Base-by-base conservation (phyloP, 2,329 filamentous ascomycete genomes). In the Tothia fuscella region DNA sequence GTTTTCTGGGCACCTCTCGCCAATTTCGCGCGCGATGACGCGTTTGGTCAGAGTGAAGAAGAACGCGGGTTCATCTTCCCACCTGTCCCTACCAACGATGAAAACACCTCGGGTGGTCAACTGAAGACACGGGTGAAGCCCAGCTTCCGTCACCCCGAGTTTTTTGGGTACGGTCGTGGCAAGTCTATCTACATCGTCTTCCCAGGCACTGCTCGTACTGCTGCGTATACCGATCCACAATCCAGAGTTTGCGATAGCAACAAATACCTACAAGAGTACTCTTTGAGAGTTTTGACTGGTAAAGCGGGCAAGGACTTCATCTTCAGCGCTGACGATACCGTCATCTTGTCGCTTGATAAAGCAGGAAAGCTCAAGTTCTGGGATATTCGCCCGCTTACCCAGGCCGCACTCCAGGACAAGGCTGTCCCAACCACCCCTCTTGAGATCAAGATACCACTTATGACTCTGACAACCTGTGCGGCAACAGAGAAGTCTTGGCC, bases 221-320 rank as follows among this genome's bases (percentile, higher is more conserved):
- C 62, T 7, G 59, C 57, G 34, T 78, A 76, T 50, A 53, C 70
- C 39, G 66, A 71, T 37, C 60, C 62, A 10, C 61, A 64, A 32
- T 69, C 70, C 46, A 70, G 72, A 36, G 67, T 68, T 29, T 86
- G 94, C 47, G 83, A 95, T 56, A 91, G 84, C 0, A 87, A 94
- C 57, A 82, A 78, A 55, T 86, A 93, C 48, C 76, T 91, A 50
- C 80, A 80, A 56, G 82, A 95, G 56, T 88, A 84, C 55, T 83
- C 83, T 37, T 68, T 96, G 49, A 93, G 88, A 63, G 94, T 98
- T 62, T 86, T 89, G 51, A 96, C 88, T 47, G 91, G 89, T 51
- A 98, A 98, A 68, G 89, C 91, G 50, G 91, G 88, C 48, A 98
- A 98, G 62, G 91, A 98, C 60, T 98, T 98, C 59, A 82, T 80